Conservation (phyloP, 1,284 basidiomycete species). For the Butyriboletus appendiculatus region DNA sequence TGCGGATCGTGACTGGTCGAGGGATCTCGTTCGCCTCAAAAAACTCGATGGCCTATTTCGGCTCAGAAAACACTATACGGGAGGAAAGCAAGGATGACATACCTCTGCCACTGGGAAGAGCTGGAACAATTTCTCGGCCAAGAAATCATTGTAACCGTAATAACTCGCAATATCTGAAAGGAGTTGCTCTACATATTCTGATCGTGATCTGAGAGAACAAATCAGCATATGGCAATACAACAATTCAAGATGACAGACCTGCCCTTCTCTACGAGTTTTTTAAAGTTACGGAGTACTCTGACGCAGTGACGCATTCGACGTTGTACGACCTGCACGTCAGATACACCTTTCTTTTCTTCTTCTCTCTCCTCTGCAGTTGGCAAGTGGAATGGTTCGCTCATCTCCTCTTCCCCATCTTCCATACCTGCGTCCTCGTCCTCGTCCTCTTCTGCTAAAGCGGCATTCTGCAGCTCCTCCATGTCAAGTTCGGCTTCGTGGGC, state of each 20-base stretch:
- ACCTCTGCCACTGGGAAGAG: constrained; percentile 94
- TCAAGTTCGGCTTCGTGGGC: constrained; percentile 71
- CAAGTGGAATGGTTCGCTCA: constrained; percentile 62
- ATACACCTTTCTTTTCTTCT: constrained; percentile 72
- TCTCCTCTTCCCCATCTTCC: constrained; percentile 55
- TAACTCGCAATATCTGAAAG: constrained; percentile 89
- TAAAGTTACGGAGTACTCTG: constrained; percentile 78
- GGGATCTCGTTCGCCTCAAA: constrained; percentile 98
- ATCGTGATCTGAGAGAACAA: constrained; percentile 59
- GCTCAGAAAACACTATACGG: constrained; percentile 1
- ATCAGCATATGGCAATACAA: constrained; percentile 18
- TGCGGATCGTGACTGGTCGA: constrained; percentile 96
- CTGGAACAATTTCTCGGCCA: constrained; percentile 93
- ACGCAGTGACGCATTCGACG: constrained; percentile 89
- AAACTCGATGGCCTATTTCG: constrained; percentile 89
- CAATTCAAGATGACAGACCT: constrained; percentile 52
- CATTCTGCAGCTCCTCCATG: constrained; percentile 63
- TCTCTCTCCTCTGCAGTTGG: constrained; percentile 84
- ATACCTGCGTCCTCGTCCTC: constrained; percentile 57
- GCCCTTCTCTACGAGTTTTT: constrained; percentile 63
- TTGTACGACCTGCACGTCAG: constrained; percentile 85
- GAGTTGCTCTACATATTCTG: constrained; percentile 91
- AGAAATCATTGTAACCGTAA: constrained; percentile 97
- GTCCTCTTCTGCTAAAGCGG: constrained; percentile 45
- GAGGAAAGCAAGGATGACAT: constrained; percentile 3